Evolutionary conservation across 208 protist genomes (phyloP).

Genomic region (Phytomonas serpens): DNA sequence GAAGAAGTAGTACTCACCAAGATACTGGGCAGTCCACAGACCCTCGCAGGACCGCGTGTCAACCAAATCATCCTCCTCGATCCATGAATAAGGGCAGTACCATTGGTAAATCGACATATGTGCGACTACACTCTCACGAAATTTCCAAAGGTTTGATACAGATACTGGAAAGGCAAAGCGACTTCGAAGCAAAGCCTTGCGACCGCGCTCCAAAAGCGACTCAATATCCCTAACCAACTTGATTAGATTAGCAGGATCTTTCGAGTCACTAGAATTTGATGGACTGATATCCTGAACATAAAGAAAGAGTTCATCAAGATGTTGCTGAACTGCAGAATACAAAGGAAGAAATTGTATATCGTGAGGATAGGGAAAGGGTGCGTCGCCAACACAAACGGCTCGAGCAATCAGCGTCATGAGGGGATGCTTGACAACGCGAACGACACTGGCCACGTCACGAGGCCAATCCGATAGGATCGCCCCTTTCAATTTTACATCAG

Average conservation of each 20-base stretch:
- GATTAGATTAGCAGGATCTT: slow-evolving; percentile 37
- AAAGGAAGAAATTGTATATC: slow-evolving; percentile 7
- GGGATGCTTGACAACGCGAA: neutral
- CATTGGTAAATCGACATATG: slow-evolving; percentile 57
- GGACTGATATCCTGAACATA: slow-evolving; percentile 12
- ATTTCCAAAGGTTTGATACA: slow-evolving; percentile 21
- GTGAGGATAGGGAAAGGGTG: slow-evolving; percentile 22
- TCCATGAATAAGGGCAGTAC: slow-evolving; percentile 83
- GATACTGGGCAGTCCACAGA: slow-evolving; percentile 36
- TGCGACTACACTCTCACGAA: neutral
- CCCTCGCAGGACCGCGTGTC: slow-evolving; percentile 13
- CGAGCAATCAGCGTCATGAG: slow-evolving; percentile 8
- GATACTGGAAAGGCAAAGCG: slow-evolving; percentile 42
- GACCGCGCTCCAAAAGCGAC: slow-evolving; percentile 23
- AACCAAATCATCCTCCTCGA: slow-evolving; percentile 46
- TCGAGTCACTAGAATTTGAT: slow-evolving; percentile 21
- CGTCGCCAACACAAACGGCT: slow-evolving; percentile 12
- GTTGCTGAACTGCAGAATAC: neutral
- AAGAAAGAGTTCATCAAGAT: neutral
- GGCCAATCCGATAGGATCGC: slow-evolving; percentile 80
- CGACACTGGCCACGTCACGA: slow-evolving; percentile 15
- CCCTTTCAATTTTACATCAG: slow-evolving; percentile 49
- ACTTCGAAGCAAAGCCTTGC: slow-evolving; percentile 25
- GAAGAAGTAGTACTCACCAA: slow-evolving; percentile 77
- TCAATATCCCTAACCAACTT: slow-evolving; percentile 49